phyloP scores from a whole-genome alignment of 2,329 filamentous ascomycete species.

The Beauveria scarabaeidicola region DNA sequence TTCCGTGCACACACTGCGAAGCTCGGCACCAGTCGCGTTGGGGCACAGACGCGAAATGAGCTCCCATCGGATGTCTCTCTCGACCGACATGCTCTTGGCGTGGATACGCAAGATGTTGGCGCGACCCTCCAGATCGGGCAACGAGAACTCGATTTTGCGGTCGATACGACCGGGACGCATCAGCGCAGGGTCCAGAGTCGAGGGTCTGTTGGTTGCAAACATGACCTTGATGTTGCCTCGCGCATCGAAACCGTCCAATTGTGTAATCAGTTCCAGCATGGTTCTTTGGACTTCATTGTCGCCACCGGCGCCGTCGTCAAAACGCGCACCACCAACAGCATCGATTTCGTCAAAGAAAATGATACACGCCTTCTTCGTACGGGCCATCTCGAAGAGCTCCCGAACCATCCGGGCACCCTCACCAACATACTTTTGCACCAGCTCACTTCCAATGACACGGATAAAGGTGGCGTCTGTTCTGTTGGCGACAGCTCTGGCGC shows the following conservation, averaged over 20 bases:
- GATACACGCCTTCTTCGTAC: slow-evolving; percentile 98
- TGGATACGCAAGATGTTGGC: slow-evolving; percentile 98
- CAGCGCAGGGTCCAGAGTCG: slow-evolving; percentile 88
- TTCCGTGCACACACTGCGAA: slow-evolving; percentile 94
- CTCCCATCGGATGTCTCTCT: slow-evolving; percentile 98
- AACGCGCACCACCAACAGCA: slow-evolving; percentile 88
- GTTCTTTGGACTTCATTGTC: slow-evolving; percentile 97
- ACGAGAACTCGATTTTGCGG: slow-evolving; percentile 96
- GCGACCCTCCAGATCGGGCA: slow-evolving; percentile 92
- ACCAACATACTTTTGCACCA: slow-evolving; percentile 98
- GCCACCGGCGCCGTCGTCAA: slow-evolving; percentile 91
- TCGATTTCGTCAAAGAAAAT: slow-evolving; percentile 98
- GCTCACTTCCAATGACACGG: slow-evolving; percentile 91
- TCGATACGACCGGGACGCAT: slow-evolving; percentile 98
- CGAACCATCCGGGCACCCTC: slow-evolving; percentile 97
- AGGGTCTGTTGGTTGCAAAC: slow-evolving; percentile 96
- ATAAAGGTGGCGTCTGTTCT: slow-evolving; percentile 98
- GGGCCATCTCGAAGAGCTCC: slow-evolving; percentile 98
- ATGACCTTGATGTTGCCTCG: slow-evolving; percentile 99
- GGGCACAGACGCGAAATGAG: slow-evolving; percentile 94
- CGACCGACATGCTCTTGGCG: slow-evolving; percentile 99
- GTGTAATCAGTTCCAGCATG: slow-evolving; percentile 96
- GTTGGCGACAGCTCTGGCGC: slow-evolving; percentile 94
- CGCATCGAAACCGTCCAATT: slow-evolving; percentile 92
- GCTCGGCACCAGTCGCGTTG: slow-evolving; percentile 91